phyloP scores from a whole-genome alignment of 2,329 filamentous ascomycete genomes.

The Fusarium burgessii region DNA sequence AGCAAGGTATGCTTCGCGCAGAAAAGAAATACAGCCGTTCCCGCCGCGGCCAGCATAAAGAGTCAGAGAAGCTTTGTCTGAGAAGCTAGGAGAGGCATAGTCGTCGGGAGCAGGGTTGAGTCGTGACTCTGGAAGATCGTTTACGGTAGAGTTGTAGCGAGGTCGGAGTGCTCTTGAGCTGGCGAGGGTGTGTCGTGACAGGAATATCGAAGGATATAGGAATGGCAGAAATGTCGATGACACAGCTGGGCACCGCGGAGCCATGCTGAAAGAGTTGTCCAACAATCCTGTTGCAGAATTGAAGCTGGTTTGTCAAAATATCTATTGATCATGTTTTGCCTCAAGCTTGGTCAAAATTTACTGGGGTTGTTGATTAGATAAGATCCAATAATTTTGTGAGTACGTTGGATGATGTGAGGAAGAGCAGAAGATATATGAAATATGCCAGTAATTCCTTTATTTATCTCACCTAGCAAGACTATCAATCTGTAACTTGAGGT shows the following conservation, averaged over 20 bases:
- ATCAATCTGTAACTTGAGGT: neutral
- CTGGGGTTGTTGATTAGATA: constrained; percentile 39
- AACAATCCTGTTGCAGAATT: constrained; percentile 7
- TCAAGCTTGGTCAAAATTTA: constrained; percentile 30
- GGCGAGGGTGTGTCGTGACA: constrained; percentile 24
- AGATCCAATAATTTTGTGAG: neutral
- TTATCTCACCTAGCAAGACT: neutral
- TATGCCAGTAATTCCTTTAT: neutral
- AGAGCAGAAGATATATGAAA: neutral
- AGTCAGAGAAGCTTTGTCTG: constrained; percentile 84
- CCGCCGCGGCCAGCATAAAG: constrained; percentile 85
- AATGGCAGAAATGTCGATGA: constrained; percentile 53
- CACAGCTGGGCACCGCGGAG: constrained; percentile 43
- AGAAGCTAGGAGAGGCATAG: constrained; percentile 85
- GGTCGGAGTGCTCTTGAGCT: constrained; percentile 23
- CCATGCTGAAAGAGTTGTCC: constrained; percentile 39
- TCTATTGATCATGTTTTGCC: constrained; percentile 12
- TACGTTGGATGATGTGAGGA: neutral
- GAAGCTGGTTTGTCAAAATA: constrained; percentile 11
- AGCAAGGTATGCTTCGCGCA: constrained; percentile 88
- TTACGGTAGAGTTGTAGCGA: constrained; percentile 49
- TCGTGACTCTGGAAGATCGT: constrained; percentile 63
- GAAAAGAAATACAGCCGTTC: constrained; percentile 92
- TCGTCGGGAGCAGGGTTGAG: constrained; percentile 87
- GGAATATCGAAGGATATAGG: constrained; percentile 62